Evolutionary conservation across 257 asterid species (phyloP).

Genomic region (Scutellaria barbata): DNA sequence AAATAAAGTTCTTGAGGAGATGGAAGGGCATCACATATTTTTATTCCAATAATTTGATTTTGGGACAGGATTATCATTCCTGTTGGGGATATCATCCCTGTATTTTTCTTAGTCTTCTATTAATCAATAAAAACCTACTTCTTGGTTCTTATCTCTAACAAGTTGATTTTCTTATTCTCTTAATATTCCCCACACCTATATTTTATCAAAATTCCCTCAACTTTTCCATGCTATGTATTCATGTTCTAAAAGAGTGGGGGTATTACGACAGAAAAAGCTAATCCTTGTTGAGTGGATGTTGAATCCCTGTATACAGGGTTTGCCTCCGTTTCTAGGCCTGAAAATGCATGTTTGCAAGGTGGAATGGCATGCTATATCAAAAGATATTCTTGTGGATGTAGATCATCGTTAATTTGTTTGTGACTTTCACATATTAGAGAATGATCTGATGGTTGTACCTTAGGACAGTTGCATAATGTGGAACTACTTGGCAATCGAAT

Average conservation of each 20-base stretch:
- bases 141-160: too few species aligned
- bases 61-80: too few species aligned
- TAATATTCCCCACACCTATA: too few species aligned
- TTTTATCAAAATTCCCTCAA: too few species aligned
- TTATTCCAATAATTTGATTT: too few species aligned
- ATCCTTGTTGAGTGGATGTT: neutral
- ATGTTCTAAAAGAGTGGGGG: neutral
- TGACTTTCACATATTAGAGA: neutral
- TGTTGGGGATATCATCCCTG: too few species aligned
- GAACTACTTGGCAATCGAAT: neutral
- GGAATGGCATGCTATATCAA: neutral
- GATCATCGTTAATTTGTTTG: neutral
- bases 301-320: neutral
- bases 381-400: conserved; percentile 1
- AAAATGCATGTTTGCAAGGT: neutral
- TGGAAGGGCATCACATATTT: too few species aligned
- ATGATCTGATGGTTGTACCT: neutral
- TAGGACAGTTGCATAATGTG: neutral
- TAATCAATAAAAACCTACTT: too few species aligned
- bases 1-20: too few species aligned
- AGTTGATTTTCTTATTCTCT: too few species aligned
- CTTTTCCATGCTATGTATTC: neutral
- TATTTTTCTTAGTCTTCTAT: too few species aligned
- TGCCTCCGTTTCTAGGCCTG: neutral
- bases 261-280: neutral